A percentile compares a stretch with the other conserved stretches of the same genome.
Conservation (phyloP, 169 alveolate genomes). For the Cryptosporidium viatorum region DNA sequence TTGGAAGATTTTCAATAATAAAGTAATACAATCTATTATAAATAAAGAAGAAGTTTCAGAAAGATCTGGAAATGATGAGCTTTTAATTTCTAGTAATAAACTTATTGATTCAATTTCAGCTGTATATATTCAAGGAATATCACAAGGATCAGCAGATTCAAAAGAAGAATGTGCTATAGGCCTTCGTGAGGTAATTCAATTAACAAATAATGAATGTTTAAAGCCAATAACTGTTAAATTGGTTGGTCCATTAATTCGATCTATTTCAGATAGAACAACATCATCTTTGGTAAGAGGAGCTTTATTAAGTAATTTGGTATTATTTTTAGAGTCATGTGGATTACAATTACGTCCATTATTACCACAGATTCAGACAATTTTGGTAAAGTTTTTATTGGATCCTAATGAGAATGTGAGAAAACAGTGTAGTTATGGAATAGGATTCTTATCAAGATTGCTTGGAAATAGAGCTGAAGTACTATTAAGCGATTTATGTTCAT, state of each 20-base stretch:
- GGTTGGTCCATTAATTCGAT: conserved; percentile 82
- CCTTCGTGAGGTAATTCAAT: conserved; percentile 63
- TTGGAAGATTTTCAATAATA: conserved; percentile 1
- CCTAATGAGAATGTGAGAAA: conserved; percentile 48
- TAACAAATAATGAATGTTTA: conserved; percentile 61
- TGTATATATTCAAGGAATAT: conserved; percentile 64
- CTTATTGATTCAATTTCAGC: conserved; percentile 44
- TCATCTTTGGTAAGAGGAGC: conserved; percentile 78
- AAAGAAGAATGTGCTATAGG: conserved; percentile 76
- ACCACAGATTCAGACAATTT: conserved; percentile 85
- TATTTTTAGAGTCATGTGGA: conserved; percentile 79
- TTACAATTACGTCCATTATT: conserved; percentile 78
- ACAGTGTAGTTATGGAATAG: conserved; percentile 70
- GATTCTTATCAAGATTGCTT: conserved; percentile 47
- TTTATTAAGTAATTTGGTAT: conserved; percentile 75
- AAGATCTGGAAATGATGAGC: background rate
- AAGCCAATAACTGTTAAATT: conserved; percentile 78
- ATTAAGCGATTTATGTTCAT: conserved; percentile 75
- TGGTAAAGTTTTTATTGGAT: conserved; percentile 79
- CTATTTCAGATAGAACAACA: conserved; percentile 78
- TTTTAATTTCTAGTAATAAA: background rate
- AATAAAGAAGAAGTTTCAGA: background rate
- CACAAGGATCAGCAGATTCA: conserved; percentile 38
- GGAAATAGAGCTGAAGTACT: conserved; percentile 76
- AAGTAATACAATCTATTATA: background rate